A percentile compares a stretch with the other conserved stretches of the same genome.
phyloP scores from a whole-genome alignment of 495 filamentous ascomycete species.

The Trichoderma asperelloides region DNA sequence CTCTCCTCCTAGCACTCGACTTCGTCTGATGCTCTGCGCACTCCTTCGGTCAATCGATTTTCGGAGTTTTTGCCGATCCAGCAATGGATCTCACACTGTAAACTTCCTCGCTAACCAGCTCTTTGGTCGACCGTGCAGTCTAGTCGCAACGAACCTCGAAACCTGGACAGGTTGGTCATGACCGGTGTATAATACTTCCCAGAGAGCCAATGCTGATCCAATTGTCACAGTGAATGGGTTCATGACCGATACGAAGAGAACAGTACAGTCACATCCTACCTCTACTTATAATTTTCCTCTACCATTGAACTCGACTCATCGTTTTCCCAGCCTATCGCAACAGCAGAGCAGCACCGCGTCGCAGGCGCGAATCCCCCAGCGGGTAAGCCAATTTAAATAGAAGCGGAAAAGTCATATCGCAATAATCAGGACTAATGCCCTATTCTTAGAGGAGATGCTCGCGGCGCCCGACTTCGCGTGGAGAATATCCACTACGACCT shows the following conservation, averaged over 20 bases:
- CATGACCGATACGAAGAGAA: conserved; percentile 77
- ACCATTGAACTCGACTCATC: conserved; percentile 19
- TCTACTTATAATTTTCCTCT: conserved; percentile 3
- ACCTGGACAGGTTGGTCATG: conserved; percentile 43
- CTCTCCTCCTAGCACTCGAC: conserved; percentile 11
- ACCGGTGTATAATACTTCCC: conserved; percentile 4
- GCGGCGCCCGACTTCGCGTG: conserved; percentile 67
- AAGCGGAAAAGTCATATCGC: background rate
- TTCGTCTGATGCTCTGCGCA: conserved; percentile 10
- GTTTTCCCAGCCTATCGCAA: conserved; percentile 19
- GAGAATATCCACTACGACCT: conserved; percentile 94
- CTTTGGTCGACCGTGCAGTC: conserved; percentile 24
- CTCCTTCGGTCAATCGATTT: conserved; percentile 5
- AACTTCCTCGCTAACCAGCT: conserved; percentile 9
- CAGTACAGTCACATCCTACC: conserved; percentile 22
- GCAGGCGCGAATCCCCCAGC: conserved; percentile 37
- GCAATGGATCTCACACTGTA: background rate
- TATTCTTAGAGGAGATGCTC: conserved; percentile 20
- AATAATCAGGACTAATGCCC: background rate
- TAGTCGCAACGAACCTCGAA: conserved; percentile 40
- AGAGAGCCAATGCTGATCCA: background rate
- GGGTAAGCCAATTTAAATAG: background rate
- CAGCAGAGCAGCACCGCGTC: conserved; percentile 26
- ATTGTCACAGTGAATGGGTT: conserved; percentile 66
- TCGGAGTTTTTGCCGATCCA: conserved; percentile 4